phyloP scores from a whole-genome alignment of 2,329 filamentous ascomycete species.

The Fusarium mexicanum region DNA sequence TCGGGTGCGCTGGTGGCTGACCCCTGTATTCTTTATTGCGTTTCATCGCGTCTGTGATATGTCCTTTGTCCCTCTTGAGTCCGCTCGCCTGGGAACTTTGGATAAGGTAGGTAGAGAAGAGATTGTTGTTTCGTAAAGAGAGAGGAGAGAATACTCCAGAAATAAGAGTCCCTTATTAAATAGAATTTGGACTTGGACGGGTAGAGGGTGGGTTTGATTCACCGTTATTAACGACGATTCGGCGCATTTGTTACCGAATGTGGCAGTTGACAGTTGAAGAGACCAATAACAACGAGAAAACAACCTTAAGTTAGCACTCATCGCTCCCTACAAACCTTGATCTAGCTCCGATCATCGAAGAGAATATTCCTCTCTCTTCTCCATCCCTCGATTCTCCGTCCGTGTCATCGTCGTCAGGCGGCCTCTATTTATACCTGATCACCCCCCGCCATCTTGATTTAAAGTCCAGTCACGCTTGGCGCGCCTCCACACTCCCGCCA shows the following conservation, averaged over 20 bases:
- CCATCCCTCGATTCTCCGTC: neutral
- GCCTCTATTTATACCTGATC: neutral
- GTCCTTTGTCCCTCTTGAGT: neutral
- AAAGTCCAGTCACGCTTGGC: slow-evolving; percentile 34
- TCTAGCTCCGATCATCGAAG: neutral
- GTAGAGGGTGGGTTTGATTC: neutral
- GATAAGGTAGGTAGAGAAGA: neutral
- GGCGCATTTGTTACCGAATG: slow-evolving; percentile 26
- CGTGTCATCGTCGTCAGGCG: neutral
- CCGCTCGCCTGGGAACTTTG: neutral
- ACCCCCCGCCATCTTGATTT: slow-evolving; percentile 33
- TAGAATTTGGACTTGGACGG: neutral
- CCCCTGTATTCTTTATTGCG: slow-evolving; percentile 2
- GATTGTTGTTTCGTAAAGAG: neutral
- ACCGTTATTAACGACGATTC: slow-evolving; percentile 4
- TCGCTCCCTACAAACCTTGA: neutral
- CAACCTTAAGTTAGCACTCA: slow-evolving; percentile 4
- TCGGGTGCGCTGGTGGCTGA: neutral
- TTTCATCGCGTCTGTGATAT: neutral
- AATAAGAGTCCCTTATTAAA: no score
- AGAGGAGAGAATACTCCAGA: neutral
- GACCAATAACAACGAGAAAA: slow-evolving; percentile 12
- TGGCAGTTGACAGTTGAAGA: slow-evolving; percentile 15
- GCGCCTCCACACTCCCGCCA: slow-evolving; percentile 21
- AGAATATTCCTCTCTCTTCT: neutral